Evolutionary conservation across 1,284 basidiomycete genomes (phyloP).

Genomic region (Pseudozyma pruni): DNA sequence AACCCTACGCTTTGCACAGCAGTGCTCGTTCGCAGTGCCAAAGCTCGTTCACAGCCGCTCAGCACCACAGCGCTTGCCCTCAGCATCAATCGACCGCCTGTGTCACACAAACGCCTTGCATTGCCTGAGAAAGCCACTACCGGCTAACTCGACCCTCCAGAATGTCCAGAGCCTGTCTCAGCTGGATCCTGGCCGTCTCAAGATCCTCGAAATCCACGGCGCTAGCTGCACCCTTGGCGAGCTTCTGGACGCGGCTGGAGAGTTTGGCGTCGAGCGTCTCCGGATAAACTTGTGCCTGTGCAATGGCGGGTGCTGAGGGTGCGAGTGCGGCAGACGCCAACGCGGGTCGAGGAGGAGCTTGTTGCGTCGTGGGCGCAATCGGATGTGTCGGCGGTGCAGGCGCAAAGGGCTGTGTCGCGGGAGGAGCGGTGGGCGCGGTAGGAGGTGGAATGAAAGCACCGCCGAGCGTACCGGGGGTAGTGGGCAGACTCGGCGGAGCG

Average conservation of each 20-base stretch:
- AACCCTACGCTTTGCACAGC: too few species aligned
- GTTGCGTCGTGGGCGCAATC: neutral
- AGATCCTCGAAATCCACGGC: conserved; percentile 67
- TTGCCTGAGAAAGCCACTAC: neutral
- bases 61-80: too few species aligned
- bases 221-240: conserved; percentile 60
- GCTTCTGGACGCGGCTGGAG: conserved; percentile 54
- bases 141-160: conserved; percentile 50
- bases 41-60: too few species aligned
- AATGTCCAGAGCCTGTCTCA: conserved; percentile 59
- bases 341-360: too few species aligned
- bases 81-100: too few species aligned
- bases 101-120: neutral
- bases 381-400: conserved; percentile 50
- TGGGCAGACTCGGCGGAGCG: conserved; percentile 9
- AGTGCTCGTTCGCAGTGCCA: too few species aligned
- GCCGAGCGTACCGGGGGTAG: conserved; percentile 1
- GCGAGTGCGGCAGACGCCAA: conserved; percentile 1
- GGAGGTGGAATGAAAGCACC: conserved; percentile 68
- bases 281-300: conserved; percentile 71
- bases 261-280: conserved; percentile 69
- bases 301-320: conserved; percentile 4
- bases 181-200: conserved; percentile 57
- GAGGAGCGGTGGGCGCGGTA: conserved; percentile 69
- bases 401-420: conserved; percentile 32